Evolutionary conservation across 768 basidiomycete genomes (phyloP).

Genomic region (Kwoniella mangroviensis): DNA sequence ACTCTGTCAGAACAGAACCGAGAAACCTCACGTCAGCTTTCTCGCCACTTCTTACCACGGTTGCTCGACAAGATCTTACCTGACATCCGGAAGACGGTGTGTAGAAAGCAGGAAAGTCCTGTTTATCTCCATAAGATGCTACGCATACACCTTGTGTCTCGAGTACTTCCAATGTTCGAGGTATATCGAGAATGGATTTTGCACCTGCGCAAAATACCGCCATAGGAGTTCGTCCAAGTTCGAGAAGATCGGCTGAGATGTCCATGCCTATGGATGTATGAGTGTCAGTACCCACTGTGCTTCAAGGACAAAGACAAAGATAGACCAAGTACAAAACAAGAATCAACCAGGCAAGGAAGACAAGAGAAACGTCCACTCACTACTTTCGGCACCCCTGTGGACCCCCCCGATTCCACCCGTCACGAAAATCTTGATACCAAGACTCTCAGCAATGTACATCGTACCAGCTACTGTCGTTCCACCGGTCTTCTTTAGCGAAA

Average conservation of each 20-base stretch:
- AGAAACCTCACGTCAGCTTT: conserved; percentile 1
- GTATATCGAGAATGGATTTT: conserved; percentile 94
- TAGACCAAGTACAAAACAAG: neutral
- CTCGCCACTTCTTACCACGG: neutral
- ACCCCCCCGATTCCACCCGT: conserved; percentile 94
- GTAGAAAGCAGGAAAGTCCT: conserved; percentile 95
- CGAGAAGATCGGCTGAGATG: conserved; percentile 89
- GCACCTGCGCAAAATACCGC: conserved; percentile 91
- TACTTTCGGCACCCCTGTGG: conserved; percentile 73
- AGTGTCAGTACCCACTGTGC: neutral
- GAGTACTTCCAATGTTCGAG: conserved; percentile 63
- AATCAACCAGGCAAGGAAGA: neutral
- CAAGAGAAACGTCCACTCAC: conserved; percentile 58
- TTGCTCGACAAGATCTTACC: conserved; percentile 58
- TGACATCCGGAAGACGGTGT: conserved; percentile 78
- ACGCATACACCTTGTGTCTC: conserved; percentile 96
- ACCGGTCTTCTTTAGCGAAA: conserved; percentile 63
- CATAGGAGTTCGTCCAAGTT: conserved; percentile 85
- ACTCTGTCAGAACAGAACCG: conserved; percentile 61
- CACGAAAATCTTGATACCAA: conserved; percentile 77
- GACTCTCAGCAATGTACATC: conserved; percentile 63
- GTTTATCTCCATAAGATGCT: conserved; percentile 71
- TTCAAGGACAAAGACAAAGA: too few relatives aligned
- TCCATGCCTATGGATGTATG: conserved; percentile 72
- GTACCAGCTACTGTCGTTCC: conserved; percentile 66